A percentile compares a stretch with the other conserved stretches of the same genome.
These are phyloP conservation scores for Mycogone perniciosa DNA, from an alignment of 2,329 filamentous ascomycete species.

Conservation along the genomic window DNA sequence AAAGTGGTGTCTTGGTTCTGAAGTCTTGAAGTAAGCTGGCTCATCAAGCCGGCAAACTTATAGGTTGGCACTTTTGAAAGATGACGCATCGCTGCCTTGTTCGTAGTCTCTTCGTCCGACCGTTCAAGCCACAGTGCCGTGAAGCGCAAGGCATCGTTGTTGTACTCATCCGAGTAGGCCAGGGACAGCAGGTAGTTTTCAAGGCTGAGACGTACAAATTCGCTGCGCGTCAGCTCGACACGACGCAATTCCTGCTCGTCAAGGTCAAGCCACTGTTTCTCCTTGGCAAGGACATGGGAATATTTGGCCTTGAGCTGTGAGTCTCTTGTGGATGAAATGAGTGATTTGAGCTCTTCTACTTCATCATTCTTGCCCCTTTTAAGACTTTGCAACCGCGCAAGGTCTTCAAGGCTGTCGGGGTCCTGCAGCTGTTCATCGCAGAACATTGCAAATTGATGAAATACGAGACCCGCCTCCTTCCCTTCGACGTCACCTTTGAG, in stretches of 20 bases:
- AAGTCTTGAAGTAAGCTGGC: constrained; percentile 90
- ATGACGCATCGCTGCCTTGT: constrained; percentile 65
- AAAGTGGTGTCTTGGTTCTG: constrained; percentile 66
- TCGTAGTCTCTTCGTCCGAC: constrained; percentile 68
- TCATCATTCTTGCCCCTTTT: constrained; percentile 77
- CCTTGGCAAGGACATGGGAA: constrained; percentile 58
- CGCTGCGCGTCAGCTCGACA: constrained; percentile 66
- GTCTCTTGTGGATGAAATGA: constrained; percentile 45
- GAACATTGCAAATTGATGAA: constrained; percentile 90
- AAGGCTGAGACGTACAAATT: constrained; percentile 80
- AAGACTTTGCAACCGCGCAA: constrained; percentile 71
- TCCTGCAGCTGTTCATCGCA: constrained; percentile 93
- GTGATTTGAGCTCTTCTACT: constrained; percentile 62
- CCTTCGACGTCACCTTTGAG: constrained; percentile 63
- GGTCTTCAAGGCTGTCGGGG: constrained; percentile 75
- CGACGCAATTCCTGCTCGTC: constrained; percentile 82
- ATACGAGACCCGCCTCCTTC: constrained; percentile 76
- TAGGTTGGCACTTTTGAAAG: constrained; percentile 72
- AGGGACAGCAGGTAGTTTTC: constrained; percentile 90
- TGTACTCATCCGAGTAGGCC: constrained; percentile 76
- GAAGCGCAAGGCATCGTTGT: constrained; percentile 86
- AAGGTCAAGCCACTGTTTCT: constrained; percentile 83
- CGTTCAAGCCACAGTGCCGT: constrained; percentile 91
- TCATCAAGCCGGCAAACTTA: constrained; percentile 91
- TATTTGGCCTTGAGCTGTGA: constrained; percentile 51